phyloP scores from a whole-genome alignment of 768 basidiomycete species.

The Trametes meyenii region DNA sequence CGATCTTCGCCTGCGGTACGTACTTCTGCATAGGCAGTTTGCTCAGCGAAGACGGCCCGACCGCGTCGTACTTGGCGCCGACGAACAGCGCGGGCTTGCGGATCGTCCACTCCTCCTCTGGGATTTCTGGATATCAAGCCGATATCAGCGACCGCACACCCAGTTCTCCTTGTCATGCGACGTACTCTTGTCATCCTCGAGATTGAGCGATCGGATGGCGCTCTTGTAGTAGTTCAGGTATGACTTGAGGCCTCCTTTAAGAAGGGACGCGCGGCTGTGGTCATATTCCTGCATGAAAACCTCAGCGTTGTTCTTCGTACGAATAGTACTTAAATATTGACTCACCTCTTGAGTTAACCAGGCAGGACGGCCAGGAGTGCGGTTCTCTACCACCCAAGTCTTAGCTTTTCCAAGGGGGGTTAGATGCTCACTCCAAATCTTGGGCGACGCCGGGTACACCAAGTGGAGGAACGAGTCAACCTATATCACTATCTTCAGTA shows the following conservation, averaged over 20 bases:
- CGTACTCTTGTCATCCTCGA: constrained; percentile 34
- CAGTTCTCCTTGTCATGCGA: no score
- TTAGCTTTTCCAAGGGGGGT: constrained; percentile 39
- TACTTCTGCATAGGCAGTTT: constrained; percentile 31
- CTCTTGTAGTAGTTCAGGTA: constrained; percentile 43
- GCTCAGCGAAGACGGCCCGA: constrained; percentile 31
- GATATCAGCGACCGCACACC: no score
- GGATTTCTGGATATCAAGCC: constrained; percentile 19
- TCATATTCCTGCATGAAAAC: constrained; percentile 29
- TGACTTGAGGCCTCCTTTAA: constrained; percentile 36
- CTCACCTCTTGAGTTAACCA: constrained; percentile 40
- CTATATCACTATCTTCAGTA: constrained; percentile 25
- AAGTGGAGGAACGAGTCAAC: constrained; percentile 44
- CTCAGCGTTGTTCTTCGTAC: neutral
- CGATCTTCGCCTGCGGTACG: constrained; percentile 31
- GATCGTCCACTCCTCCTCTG: constrained; percentile 30
- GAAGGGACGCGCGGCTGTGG: constrained; percentile 25
- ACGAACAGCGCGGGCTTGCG: constrained; percentile 42
- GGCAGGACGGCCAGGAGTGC: constrained; percentile 26
- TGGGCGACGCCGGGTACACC: constrained; percentile 36
- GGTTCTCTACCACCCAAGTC: constrained; percentile 32
- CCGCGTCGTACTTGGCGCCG: constrained; percentile 37
- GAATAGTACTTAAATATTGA: neutral
- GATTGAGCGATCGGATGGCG: constrained; percentile 30
- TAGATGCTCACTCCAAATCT: constrained; percentile 39